Conservation (phyloP, 345 rosid species). For the Carallia brachiata region DNA sequence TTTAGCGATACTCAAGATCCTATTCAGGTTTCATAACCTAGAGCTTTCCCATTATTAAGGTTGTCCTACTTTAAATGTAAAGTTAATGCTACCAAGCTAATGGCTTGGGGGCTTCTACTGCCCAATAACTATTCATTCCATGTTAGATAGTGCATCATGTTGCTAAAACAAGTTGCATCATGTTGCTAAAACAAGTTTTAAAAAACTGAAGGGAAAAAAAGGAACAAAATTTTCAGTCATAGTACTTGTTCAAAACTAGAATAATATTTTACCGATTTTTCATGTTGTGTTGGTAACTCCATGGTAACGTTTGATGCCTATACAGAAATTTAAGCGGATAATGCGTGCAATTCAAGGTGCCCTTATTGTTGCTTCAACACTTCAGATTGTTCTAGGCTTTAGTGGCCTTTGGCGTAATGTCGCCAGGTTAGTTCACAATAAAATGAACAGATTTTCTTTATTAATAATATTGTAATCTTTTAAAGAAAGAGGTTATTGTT, state of each 20-base stretch:
- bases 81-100: not conserved
- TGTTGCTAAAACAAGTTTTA: not conserved
- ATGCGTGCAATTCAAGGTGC: conserved; percentile 99
- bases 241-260: not conserved
- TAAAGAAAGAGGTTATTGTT: too few relatives aligned
- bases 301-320: conserved; percentile 15
- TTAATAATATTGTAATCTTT: too few relatives aligned
- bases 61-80: conserved; percentile 6
- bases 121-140: not conserved
- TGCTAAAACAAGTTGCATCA: not conserved
- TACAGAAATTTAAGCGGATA: conserved; percentile 70
- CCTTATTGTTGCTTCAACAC: conserved; percentile 89
- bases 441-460: not conserved
- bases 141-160: not conserved
- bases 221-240: not conserved
- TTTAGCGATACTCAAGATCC: conserved; percentile 64
- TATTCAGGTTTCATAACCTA: conserved; percentile 48
- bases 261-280: not conserved
- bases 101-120: not conserved
- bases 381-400: conserved; percentile 95
- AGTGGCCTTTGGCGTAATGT: conserved; percentile 99
- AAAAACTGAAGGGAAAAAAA: not conserved
- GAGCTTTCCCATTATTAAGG: conserved; percentile 8
- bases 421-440: conserved; percentile 50
- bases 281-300: conserved; percentile 7